Evolutionary conservation across 1,139 yeast species (phyloP), one percentile per base, ranked within the genome.

Genomic region (Hemisphaericaspora xylofermentans): DNA sequence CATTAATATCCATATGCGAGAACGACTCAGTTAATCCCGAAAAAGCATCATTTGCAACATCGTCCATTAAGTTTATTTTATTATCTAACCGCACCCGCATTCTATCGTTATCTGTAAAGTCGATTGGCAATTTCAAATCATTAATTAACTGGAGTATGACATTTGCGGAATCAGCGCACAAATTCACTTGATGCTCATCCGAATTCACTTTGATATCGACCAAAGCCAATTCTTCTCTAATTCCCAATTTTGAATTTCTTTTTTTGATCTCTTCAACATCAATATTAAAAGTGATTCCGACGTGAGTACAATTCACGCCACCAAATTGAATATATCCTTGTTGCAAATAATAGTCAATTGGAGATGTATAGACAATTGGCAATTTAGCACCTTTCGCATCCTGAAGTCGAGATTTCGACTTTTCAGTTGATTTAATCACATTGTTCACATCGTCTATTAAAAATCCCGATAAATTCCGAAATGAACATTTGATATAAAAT

Each of bases 151-250:
- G 95, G 2, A 79, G 50, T 33, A 89, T 61, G 6, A 91, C 79
- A 53, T 87, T 84, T 0, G 82, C 74, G 0, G 96, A 88, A 59
- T 91, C 98, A 0, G 96, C 93, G 64, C 96, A 89, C 2, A 88
- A 53, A 30, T 83, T 82, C 1, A 84, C 39, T 19, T 68, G 71
- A 16, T 77, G 55, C 12, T 70, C 66, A 41, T 80, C 86, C 12
- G 78, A 55, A 36, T 71, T 71, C 12, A 82, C 55, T 39, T 71
- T 74, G 25, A 81, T 42, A 38, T 75, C 78, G 4, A 76, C 40
- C 7, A 61, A 41, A 0, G 76, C 53, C 35, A 59, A 41, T 40
- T 49, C 46, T 13, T 57, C 53, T 22, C 50, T 48, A 14, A 61
- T 51, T 4, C 58, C 58, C 16, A 59, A 43, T 17, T 46, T 45